Evolutionary conservation across 305 asterid species (phyloP), one percentile per base, ranked within the genome.

Genomic region (Fraxinus velutina): DNA sequence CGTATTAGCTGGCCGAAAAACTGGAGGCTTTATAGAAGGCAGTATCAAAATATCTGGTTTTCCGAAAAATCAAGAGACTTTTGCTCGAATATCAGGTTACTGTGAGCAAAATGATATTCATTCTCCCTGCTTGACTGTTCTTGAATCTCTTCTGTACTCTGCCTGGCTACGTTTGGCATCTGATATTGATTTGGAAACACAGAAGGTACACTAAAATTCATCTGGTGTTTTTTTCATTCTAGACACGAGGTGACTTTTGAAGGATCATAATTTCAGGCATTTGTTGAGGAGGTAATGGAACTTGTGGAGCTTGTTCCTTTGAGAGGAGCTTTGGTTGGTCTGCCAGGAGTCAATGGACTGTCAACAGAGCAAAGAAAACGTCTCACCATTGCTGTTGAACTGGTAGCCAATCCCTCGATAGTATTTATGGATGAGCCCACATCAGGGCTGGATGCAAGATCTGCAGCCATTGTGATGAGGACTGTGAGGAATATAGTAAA

Each of bases 391-490:
- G 99, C 99, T 57, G 93, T 95, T 88, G 99, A 95, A 89, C 92
- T 94, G 75, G 98, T 94, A 72, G 95, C 98, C 77, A 94, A 94
- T 83, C 98, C 98, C 80, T 94, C 98, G 34, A 89, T 94, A 77
- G 95, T 94, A 47, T 94, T 94, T 85, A 94, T 94, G 98, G 98
- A 94, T 86, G 98, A 95, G 86, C 99, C 99, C 82, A 95, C 99
- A 33, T 93, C 99, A 73, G 99, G 99, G 47, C 89, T 95, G 91
- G 99, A 95, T 84, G 99, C 99, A 72, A 92, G 99, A 86, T 87
- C 99, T 85, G 99, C 99, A 37, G 99, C 99, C 78, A 95, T 95
- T 81, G 99, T 95, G 86, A 95, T 95, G 99, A 90, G 99, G 90
- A 95, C 98, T 47, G 98, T 95, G 86, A 90, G 98, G 85, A 95